Percentiles rank a stretch among this genome's conserved stretches.
These are phyloP conservation scores for Colletotrichum tamarilloi DNA, from an alignment of 2,329 filamentous ascomycete species.

Conservation along the genomic window DNA sequence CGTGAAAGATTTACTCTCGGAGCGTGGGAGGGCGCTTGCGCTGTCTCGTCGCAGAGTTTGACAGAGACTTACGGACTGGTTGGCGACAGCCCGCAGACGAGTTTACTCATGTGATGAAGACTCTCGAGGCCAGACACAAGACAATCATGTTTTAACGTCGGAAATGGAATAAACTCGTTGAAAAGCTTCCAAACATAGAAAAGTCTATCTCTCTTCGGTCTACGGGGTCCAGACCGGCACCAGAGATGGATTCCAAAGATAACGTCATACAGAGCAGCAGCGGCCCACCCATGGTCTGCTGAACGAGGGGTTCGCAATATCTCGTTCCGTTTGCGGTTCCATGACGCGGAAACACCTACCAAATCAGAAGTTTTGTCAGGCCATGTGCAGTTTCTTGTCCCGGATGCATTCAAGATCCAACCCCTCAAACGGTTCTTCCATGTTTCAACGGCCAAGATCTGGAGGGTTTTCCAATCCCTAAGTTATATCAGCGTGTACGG, in stretches of 20 bases:
- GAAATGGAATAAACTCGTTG: background rate
- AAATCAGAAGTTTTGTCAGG: background rate
- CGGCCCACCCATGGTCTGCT: background rate
- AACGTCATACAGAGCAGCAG: background rate
- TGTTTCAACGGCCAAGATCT: conserved; percentile 8
- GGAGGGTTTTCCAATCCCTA: background rate
- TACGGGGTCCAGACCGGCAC: background rate
- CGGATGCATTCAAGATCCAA: background rate
- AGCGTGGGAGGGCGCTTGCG: background rate
- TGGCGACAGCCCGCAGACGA: background rate
- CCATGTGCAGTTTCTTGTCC: background rate
- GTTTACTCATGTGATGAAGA: background rate
- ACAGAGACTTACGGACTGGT: background rate
- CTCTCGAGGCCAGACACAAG: background rate
- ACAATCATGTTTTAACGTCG: background rate
- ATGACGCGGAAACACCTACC: background rate
- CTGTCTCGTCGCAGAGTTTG: background rate
- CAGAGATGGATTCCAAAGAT: background rate
- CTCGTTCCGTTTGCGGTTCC: conserved; percentile 20
- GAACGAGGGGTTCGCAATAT: background rate
- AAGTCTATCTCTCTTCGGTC: background rate
- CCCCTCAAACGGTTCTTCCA: background rate
- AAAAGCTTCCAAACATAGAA: background rate
- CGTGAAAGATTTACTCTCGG: background rate
- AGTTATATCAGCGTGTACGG: background rate